Evolutionary conservation across 176 grass and related monocot species (phyloP).

Genomic region (Calamus simplicifolius): DNA sequence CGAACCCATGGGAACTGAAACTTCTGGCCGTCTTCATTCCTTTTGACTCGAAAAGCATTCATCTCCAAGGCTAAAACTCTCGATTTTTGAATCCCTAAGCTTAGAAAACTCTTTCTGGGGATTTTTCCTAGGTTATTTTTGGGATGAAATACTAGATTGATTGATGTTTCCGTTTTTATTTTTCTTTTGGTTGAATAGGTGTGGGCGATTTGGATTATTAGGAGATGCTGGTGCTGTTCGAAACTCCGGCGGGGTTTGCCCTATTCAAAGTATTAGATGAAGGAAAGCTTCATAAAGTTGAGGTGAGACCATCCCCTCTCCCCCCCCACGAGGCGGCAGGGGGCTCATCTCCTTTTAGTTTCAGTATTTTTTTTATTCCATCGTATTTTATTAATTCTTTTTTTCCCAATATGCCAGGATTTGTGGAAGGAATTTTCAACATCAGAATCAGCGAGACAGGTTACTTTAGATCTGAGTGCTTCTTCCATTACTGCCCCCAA

Average conservation of each 20-base stretch:
- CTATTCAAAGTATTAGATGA: slow-evolving; percentile 90
- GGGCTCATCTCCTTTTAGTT: neutral
- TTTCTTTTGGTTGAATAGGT: no score
- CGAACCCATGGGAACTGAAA: no score
- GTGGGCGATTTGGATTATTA: neutral
- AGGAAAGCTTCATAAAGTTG: slow-evolving; percentile 70
- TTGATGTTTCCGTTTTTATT: no score
- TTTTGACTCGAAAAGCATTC: no score
- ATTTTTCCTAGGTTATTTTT: no score
- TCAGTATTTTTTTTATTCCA: neutral
- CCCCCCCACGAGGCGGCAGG: no score
- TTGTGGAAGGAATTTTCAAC: slow-evolving; percentile 62
- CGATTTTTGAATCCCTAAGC: no score
- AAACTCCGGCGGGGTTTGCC: slow-evolving; percentile 86
- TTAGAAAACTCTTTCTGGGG: no score
- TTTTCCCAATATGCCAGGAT: slow-evolving; percentile 39
- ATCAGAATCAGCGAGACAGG: slow-evolving; percentile 66
- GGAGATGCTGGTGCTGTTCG: slow-evolving; percentile 74
- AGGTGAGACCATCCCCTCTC: slow-evolving; percentile 28
- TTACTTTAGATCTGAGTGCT: slow-evolving; percentile 3
- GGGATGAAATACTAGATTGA: no score
- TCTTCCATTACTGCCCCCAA: no score
- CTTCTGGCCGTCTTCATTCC: no score
- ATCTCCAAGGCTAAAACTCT: no score
- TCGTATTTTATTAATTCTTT: neutral